A percentile compares a stretch with the other conserved stretches of the same genome.
phyloP scores from a whole-genome alignment of 345 rosid species.

The Hibiscus syriacus region DNA sequence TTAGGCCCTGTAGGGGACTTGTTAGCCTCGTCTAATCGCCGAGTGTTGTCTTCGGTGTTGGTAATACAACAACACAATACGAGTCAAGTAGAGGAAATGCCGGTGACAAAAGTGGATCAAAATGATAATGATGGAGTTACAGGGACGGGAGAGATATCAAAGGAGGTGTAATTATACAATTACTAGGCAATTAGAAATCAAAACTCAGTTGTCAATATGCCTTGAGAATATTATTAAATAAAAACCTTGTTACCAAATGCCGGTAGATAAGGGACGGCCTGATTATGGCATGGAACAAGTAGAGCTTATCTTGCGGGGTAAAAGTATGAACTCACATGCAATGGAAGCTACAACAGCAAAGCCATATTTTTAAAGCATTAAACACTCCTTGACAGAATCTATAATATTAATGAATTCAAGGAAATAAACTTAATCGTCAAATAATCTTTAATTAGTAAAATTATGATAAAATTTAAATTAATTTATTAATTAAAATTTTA shows the following conservation, averaged over 20 bases:
- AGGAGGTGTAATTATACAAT: conserved; percentile 6
- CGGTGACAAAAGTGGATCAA: conserved; percentile 25
- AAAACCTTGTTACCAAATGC: neutral
- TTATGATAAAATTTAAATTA: no score
- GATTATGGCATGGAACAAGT: neutral
- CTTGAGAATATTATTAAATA: neutral
- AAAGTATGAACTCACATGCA: neutral
- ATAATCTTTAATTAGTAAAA: no score
- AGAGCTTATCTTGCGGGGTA: neutral
- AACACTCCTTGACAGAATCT: neutral
- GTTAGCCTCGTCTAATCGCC: conserved; percentile 29
- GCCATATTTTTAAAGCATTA: neutral
- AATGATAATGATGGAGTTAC: neutral
- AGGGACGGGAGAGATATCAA: conserved; percentile 19
- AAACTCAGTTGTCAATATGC: neutral
- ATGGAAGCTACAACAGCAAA: neutral
- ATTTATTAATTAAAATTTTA: no score
- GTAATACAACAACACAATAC: conserved; percentile 48
- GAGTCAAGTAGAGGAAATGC: conserved; percentile 35
- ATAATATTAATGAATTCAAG: neutral
- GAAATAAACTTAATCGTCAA: no score
- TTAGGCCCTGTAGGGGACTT: conserved; percentile 48
- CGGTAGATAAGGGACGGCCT: neutral
- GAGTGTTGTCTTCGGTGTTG: conserved; percentile 39
- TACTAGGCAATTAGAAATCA: neutral